A percentile compares a stretch with the other conserved stretches of the same genome.
These are phyloP conservation scores for Jasminum sambac DNA, from an alignment of 257 asterid genomes.

Conservation along the genomic window DNA sequence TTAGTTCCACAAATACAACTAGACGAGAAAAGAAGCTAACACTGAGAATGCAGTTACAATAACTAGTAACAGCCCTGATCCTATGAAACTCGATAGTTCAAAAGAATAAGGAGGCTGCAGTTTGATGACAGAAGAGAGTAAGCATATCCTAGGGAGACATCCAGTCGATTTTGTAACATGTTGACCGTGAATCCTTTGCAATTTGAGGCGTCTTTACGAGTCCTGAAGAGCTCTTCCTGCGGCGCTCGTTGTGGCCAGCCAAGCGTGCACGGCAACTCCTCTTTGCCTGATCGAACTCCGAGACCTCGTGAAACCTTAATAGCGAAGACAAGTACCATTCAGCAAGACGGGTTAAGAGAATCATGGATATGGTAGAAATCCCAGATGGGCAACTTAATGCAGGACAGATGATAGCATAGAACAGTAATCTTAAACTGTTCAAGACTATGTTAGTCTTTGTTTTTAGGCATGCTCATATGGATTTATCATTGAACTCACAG, in stretches of 20 bases:
- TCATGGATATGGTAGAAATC: not conserved
- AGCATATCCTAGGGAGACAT: constrained; percentile 32
- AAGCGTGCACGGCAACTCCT: constrained; percentile 58
- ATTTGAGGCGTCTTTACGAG: constrained; percentile 21
- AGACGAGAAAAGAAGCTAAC: not conserved
- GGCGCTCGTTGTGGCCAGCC: constrained; percentile 58
- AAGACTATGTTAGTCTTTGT: not conserved
- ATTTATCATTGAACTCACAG: not conserved
- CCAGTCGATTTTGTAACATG: constrained; percentile 30
- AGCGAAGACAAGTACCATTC: not conserved
- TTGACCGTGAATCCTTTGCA: constrained; percentile 21
- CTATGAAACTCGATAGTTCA: not conserved
- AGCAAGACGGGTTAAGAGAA: too few species aligned
- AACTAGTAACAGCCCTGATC: not conserved
- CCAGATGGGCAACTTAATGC: not conserved
- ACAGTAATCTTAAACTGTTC: not conserved
- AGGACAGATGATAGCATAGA: constrained; percentile 14
- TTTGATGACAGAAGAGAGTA: constrained; percentile 65
- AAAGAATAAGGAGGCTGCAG: not conserved
- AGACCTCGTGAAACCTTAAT: constrained; percentile 51
- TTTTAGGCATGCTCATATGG: not conserved
- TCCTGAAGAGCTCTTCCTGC: constrained; percentile 44
- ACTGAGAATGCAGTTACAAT: not conserved
- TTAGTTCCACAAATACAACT: not conserved
- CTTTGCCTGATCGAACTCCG: constrained; percentile 54